Evolutionary conservation across 2,329 filamentous ascomycete genomes (phyloP).

Genomic region (Colletotrichum plurivorum): DNA sequence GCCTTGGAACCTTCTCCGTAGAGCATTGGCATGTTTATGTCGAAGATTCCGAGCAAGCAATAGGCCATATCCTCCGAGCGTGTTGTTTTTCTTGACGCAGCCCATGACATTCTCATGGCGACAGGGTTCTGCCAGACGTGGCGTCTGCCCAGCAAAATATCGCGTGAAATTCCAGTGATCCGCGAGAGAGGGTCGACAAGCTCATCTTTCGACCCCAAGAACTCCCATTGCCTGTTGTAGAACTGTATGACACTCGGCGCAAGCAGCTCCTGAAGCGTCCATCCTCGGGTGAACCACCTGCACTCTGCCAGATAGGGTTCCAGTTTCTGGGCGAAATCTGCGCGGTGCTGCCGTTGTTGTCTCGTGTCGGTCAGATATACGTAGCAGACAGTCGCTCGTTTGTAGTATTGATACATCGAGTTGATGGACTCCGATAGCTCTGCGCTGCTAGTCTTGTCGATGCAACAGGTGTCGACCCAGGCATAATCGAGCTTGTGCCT

Average conservation of each 20-base stretch:
- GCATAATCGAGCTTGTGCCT: slow-evolving; percentile 36
- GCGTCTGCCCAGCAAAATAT: neutral
- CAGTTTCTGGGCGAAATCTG: no score
- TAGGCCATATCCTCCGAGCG: slow-evolving; percentile 45
- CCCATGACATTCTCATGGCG: slow-evolving; percentile 47
- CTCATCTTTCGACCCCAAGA: slow-evolving; percentile 43
- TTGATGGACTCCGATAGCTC: slow-evolving; percentile 44
- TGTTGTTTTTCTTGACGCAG: slow-evolving; percentile 42
- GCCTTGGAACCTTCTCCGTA: slow-evolving; percentile 46
- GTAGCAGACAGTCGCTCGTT: slow-evolving; percentile 40
- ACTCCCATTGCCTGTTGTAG: slow-evolving; percentile 47
- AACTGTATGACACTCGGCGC: slow-evolving; percentile 53
- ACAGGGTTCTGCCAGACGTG: slow-evolving; percentile 17
- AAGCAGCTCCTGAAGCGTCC: slow-evolving; percentile 78
- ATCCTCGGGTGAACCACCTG: slow-evolving; percentile 59
- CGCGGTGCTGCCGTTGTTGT: no score
- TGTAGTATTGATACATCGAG: slow-evolving; percentile 43
- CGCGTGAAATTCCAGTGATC: slow-evolving; percentile 5
- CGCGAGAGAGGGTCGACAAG: slow-evolving; percentile 14
- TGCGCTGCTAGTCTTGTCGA: slow-evolving; percentile 43
- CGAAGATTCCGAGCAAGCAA: slow-evolving; percentile 46
- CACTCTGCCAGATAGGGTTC: neutral
- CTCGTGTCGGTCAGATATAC: slow-evolving; percentile 41
- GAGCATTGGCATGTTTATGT: slow-evolving; percentile 45
- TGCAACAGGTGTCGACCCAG: slow-evolving; percentile 47